Evolutionary conservation across 345 rosid genomes (phyloP), one percentile per base, ranked within the genome.

Genomic region (Salix koriyanagi): DNA sequence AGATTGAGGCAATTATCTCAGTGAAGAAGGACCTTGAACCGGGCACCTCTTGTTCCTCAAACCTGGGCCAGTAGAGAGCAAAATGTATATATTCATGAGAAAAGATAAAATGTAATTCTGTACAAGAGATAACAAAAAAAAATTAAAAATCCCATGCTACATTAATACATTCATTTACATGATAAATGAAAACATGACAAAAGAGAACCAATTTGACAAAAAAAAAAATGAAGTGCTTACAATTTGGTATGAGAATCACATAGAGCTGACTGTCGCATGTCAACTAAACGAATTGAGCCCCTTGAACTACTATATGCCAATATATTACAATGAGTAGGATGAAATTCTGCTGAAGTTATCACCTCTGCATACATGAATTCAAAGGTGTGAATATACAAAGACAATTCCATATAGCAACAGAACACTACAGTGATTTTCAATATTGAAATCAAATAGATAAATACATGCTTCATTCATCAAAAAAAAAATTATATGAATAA

Each of bases 251-350:
- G 96, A 77, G 91, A 85, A 84, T 96, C 99, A 72, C 98, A 92
- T 61, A 96, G 84, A 52, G 99, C 99, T 77, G 99, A 93, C 58
- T 93, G 99, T 77, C 99, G 91, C 91, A 96, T 79, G 85, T 96
- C 99, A 85, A 92, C 87, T 69, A 96, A 87, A 75, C 98, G 94
- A 81, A 96, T 86, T 71, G 97, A 93, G 79, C 99, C 98, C 77
- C 89, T 96, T 15, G 99, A 96, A 87, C 99, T 96, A 87, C 99
- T 96, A 86, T 96, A 96, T 69, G 95, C 99, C 84, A 96, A 84
- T 82, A 70, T 87, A 84, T 96, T 92, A 85, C 99, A 96, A 75
- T 93, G 98, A 34, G 87, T 85, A 76, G 99, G 99, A 82, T 95
- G 99, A 79, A 95, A 95, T 79, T 93, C 98, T 19, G 99, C 99